Evolutionary conservation across 768 basidiomycete genomes (phyloP), one percentile per base, ranked within the genome.

Genomic region (Amanita exitialis): DNA sequence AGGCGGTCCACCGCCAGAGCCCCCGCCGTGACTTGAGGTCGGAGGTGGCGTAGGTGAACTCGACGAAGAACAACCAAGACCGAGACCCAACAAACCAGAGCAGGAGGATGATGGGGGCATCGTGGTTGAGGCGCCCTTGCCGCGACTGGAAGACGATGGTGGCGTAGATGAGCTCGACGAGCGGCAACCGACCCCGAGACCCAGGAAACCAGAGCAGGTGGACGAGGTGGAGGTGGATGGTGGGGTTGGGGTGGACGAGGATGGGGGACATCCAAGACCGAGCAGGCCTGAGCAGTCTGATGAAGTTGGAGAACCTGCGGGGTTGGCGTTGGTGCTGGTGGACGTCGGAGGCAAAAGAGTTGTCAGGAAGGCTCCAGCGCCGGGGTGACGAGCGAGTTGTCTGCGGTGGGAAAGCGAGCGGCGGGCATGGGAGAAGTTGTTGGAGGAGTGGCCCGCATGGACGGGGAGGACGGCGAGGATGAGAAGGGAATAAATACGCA

Each of bases 401-500:
- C 58, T 57, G n/a, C 51, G 51, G 7, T 44, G 30, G 16, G 47
- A 46, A n/a, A 70, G 53, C 3, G 67, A 66, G 62, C 51, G 70
- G 62, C 68, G 61, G 1, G 64, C 64, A 66, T 69, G 59, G 43
- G 63, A 56, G 41, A 61, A 51, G 15, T 56, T 39, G 6, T 62
- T 49, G n/a, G 73, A 70, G 0, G 73, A 69, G 56, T 73, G 76
- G 42, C 66, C 59, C 0, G 72, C 72, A 18, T 61, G 59, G 48
- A 63, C 64, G 30, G 59, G 30, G 36, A 68, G 53, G 52, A 64
- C 47, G 36, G n/a, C n/a, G 27, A 63, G 54, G 53, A 70, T 49
- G 32, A 71, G 54, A 51, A 70, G 56, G 50, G 57, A 56, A 53
- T 58, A 62, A 58, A 62, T 54, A 59, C 55, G 57, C 44, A 67